Evolutionary conservation across 768 basidiomycete genomes (phyloP), one percentile per base, ranked within the genome.

Genomic region (Lactarius hatsudake): DNA sequence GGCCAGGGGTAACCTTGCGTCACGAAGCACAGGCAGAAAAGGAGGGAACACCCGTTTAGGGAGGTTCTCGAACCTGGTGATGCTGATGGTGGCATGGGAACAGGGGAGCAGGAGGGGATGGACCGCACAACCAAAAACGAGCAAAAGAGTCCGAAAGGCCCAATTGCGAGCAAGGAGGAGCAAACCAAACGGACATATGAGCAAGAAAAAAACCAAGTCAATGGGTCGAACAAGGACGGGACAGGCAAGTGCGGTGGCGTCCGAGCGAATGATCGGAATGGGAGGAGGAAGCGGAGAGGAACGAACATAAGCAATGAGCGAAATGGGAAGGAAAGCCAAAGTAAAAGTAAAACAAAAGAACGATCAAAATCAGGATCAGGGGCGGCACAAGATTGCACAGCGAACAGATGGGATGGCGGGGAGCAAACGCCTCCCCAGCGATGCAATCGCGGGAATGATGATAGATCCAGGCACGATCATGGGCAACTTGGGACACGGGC

Each of bases 381-480:
- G 26, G 26, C 51, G 7, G 26, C 51, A 15, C 13, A 15, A 53
- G 5, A 53, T 13, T 18, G 42, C 13, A 53, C 26, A 53, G 13
- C 48, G 23, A 23, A 51, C 9, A 48, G 45, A 26, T 45, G 59
- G 36, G 59, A 20, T n/a, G 42, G 34, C n/a, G 59, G 40, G 32
- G 59, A 17, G 30, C 36, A 10, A 36, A 57, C 56, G 32, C 18
- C 56, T 30, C 48, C 48, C 48, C 56, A 36, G 32, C 34, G 56
- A 57, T 26, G 32, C 32, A 20, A 30, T 30, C 32, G 56, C 51
- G 51, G 26, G 51, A 53, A 53, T 26, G 51, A 12, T 26, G 26
- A 18, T 8, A 67, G 45, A 67, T 53, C 54, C 57, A 67, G 66
- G 66, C 51, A 67, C 66, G 12, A 59, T 59, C 48, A 15, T 3